phyloP scores from a whole-genome alignment of 345 rosid species.

The Erucastrum elatum region DNA sequence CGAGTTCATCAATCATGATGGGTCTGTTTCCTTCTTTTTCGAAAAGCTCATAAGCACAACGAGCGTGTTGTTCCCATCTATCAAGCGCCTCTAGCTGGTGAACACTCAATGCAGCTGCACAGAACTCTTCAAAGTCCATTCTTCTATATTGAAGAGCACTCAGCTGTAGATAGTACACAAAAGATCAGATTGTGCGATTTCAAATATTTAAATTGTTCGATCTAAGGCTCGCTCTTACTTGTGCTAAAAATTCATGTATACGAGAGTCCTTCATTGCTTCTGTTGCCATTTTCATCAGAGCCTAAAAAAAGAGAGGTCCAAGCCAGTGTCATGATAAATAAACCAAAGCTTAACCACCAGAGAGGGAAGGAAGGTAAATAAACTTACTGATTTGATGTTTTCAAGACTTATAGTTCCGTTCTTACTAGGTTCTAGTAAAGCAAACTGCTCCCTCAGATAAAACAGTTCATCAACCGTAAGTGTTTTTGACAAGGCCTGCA shows the following conservation, averaged over 20 bases:
- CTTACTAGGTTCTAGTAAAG: slow-evolving; percentile 79
- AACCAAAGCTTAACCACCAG: background rate
- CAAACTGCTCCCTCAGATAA: slow-evolving; percentile 86
- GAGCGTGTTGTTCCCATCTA: slow-evolving; percentile 54
- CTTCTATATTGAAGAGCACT: slow-evolving; percentile 64
- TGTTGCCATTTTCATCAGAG: slow-evolving; percentile 79
- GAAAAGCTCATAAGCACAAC: slow-evolving; percentile 86
- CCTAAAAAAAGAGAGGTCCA: slow-evolving; percentile 48
- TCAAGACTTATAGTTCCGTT: slow-evolving; percentile 76
- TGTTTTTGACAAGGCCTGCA: slow-evolving; percentile 89
- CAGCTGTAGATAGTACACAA: slow-evolving; percentile 49
- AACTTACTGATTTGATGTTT: slow-evolving; percentile 59
- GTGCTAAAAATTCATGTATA: slow-evolving; percentile 79
- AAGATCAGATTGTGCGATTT: background rate
- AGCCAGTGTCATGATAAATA: slow-evolving; percentile 16
- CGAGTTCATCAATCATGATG: slow-evolving; percentile 84
- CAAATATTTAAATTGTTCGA: background rate
- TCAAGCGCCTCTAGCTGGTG: slow-evolving; percentile 21
- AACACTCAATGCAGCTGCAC: slow-evolving; percentile 18
- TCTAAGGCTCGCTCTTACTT: slow-evolving; percentile 47
- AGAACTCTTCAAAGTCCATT: slow-evolving; percentile 17
- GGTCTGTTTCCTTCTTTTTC: slow-evolving; percentile 94
- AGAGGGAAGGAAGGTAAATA: background rate
- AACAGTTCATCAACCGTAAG: slow-evolving; percentile 76
- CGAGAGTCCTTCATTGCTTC: slow-evolving; percentile 95